These are phyloP conservation scores for Candida nanaspora DNA, from an alignment of 805 yeast genomes.

Conservation along the genomic window DNA sequence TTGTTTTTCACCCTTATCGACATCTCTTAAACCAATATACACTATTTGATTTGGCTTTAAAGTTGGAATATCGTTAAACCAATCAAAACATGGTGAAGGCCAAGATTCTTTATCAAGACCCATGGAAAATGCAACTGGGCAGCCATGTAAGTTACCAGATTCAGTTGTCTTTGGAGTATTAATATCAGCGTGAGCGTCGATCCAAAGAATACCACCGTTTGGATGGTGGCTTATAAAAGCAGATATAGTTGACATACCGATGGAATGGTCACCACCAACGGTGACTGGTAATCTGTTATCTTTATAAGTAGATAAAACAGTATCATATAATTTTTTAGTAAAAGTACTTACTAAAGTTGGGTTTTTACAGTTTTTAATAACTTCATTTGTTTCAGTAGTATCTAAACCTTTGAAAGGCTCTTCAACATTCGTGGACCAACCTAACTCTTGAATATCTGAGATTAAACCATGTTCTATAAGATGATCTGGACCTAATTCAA, in stretches of 20 bases:
- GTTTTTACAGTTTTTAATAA: slow-evolving; percentile 53
- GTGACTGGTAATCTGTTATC: slow-evolving; percentile 64
- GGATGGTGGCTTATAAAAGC: slow-evolving; percentile 77
- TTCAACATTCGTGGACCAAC: slow-evolving; percentile 56
- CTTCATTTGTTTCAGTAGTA: slow-evolving; percentile 42
- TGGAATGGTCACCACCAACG: slow-evolving; percentile 94
- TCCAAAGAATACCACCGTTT: slow-evolving; percentile 88
- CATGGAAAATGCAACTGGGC: slow-evolving; percentile 87
- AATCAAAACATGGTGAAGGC: slow-evolving; percentile 61
- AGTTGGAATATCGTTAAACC: slow-evolving; percentile 57
- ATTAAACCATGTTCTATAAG: slow-evolving; percentile 67
- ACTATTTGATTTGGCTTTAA: slow-evolving; percentile 69
- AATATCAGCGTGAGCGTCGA: slow-evolving; percentile 97
- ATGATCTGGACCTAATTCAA: slow-evolving; percentile 87
- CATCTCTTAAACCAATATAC: slow-evolving; percentile 91
- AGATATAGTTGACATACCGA: slow-evolving; percentile 87
- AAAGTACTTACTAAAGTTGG: slow-evolving; percentile 74
- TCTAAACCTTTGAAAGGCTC: slow-evolving; percentile 48
- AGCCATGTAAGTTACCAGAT: slow-evolving; percentile 92
- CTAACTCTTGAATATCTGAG: slow-evolving; percentile 53
- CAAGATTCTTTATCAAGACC: slow-evolving; percentile 64
- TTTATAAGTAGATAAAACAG: slow-evolving; percentile 46
- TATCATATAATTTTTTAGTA: slow-evolving; percentile 52
- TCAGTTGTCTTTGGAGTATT: slow-evolving; percentile 80
- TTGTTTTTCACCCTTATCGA: slow-evolving; percentile 77